Conservation (phyloP, 2,329 filamentous ascomycete species). For the Penicillium janthinellum region DNA sequence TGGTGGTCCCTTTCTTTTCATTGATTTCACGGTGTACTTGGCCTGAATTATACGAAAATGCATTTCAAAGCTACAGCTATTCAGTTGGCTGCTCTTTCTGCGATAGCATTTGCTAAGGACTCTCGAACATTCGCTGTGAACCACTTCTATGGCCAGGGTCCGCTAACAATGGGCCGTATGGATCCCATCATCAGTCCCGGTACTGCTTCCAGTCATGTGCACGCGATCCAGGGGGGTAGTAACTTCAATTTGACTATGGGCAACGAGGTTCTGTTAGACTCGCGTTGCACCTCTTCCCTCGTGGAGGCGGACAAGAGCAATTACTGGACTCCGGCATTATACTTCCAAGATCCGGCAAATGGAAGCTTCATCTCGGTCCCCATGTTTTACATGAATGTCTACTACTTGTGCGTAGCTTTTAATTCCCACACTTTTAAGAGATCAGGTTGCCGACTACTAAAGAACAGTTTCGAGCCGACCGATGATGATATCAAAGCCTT, state of each 20-base stretch:
- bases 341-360: conserved; percentile 62
- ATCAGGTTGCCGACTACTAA: not conserved
- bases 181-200: conserved; percentile 72
- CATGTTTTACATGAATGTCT: conserved; percentile 56
- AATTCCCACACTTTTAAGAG: conserved; percentile 12
- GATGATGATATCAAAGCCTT: conserved; percentile 70
- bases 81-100: not conserved
- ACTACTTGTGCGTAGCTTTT: conserved; percentile 64
- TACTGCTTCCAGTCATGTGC: conserved; percentile 61
- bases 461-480: conserved; percentile 37
- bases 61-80: not conserved
- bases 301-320: conserved; percentile 70
- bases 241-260: conserved; percentile 65
- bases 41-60: conserved; percentile 1
- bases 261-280: conserved; percentile 62
- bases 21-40: not conserved
- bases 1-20: not conserved
- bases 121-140: conserved; percentile 21
- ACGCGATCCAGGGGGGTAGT: conserved; percentile 71
- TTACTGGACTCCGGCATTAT: conserved; percentile 76
- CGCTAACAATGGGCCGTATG: conserved; percentile 19
- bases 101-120: conserved; percentile 12
- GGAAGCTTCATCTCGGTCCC: conserved; percentile 67
- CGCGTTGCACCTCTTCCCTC: conserved; percentile 70
- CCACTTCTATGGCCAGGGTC: conserved; percentile 19